Evolutionary conservation across 2,329 filamentous ascomycete genomes (phyloP).

Genomic region (Keithomyces neogunnii): DNA sequence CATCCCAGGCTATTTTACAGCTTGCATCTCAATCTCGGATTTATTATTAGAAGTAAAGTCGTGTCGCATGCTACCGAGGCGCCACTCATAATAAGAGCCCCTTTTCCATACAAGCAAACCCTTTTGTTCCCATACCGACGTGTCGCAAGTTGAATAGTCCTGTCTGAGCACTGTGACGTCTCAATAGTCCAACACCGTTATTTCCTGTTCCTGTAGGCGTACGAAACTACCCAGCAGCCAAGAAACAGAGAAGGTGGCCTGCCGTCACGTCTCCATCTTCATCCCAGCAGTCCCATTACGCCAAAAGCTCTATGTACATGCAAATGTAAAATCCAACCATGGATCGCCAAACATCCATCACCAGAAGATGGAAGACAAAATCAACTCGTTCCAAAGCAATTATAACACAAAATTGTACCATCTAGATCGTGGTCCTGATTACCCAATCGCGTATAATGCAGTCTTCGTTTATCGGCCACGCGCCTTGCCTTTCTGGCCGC

Average conservation of each 20-base stretch:
- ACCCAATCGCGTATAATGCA: neutral
- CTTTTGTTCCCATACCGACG: too few species aligned
- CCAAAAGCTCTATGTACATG: slow-evolving; percentile 6
- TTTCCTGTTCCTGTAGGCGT: too few species aligned
- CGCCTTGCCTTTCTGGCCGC: slow-evolving; percentile 20
- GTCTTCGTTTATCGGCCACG: slow-evolving; percentile 10
- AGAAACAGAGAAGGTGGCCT: neutral
- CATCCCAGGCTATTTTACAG: too few species aligned
- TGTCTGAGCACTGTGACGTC: too few species aligned
- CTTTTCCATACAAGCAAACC: too few species aligned
- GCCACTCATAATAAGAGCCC: too few species aligned
- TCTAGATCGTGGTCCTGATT: neutral
- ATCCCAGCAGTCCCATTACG: neutral
- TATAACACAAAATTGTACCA: neutral
- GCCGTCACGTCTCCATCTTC: neutral
- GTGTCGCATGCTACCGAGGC: too few species aligned
- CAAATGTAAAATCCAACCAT: neutral
- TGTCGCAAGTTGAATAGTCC: too few species aligned
- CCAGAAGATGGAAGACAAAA: neutral
- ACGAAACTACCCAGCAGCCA: neutral
- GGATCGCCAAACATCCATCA: neutral
- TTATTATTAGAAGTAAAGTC: too few species aligned
- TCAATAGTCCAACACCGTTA: too few species aligned
- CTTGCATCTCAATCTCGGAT: too few species aligned
- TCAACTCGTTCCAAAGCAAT: neutral